A percentile compares a stretch with the other conserved stretches of the same genome.
These are phyloP conservation scores for Simmondsia chinensis DNA, from an alignment of 148 eudicot genomes.

Conservation along the genomic window DNA sequence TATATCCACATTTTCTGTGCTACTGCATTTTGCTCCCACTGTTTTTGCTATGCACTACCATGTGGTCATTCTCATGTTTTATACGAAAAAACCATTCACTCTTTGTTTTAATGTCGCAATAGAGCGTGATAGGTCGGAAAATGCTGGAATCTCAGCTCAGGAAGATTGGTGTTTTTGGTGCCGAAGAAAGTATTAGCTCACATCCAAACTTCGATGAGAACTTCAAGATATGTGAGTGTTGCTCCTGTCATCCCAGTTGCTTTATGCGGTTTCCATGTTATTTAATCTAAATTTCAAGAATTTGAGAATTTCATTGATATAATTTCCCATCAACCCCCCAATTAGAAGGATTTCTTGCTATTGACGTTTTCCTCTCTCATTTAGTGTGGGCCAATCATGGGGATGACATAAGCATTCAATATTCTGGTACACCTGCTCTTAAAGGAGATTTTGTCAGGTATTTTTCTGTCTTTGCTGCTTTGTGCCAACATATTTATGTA, in stretches of 20 bases:
- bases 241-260: no score
- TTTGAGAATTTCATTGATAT: no score
- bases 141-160: constrained; percentile 86
- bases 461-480: not conserved
- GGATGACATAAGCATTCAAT: constrained; percentile 95
- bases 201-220: constrained; percentile 81
- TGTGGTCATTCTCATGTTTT: constrained; percentile 1
- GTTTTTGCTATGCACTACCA: not conserved
- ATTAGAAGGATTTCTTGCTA: no score
- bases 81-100: not conserved
- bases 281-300: no score
- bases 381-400: constrained; percentile 99
- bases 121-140: constrained; percentile 96
- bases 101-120: constrained; percentile 13
- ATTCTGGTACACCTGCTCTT: constrained; percentile 95
- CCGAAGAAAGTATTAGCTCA: constrained; percentile 65
- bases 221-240: constrained; percentile 80
- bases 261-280: no score
- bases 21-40: not conserved
- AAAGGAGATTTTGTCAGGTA: constrained; percentile 99
- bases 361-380: constrained; percentile 6
- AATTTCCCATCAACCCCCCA: no score
- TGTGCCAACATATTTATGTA: not conserved
- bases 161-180: constrained; percentile 72
- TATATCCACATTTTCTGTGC: no score